Conservation (phyloP, 202 grass and related monocot genomes). For the Carex arenaria region DNA sequence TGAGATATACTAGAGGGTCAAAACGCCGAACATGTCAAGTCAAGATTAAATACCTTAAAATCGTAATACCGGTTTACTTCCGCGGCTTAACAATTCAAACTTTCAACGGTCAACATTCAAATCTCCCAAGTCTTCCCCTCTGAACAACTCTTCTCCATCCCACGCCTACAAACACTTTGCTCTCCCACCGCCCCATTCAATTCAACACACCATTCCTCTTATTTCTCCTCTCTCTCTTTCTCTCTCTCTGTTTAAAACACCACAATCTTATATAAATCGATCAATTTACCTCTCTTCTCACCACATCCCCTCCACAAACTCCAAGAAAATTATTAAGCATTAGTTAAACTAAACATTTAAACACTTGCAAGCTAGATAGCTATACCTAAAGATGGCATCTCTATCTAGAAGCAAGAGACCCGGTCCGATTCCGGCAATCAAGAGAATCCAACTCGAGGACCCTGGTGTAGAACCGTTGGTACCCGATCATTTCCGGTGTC, state of each 20-base stretch:
- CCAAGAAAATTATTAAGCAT: background rate
- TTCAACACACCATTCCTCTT: background rate
- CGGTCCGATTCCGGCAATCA: slow-evolving; percentile 32
- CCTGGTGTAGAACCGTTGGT: slow-evolving; percentile 3
- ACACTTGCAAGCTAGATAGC: background rate
- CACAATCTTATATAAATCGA: slow-evolving; percentile 46
- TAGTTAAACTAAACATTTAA: background rate
- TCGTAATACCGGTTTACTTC: slow-evolving; percentile 22
- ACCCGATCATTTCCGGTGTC: slow-evolving; percentile 63
- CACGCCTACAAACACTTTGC: slow-evolving; percentile 13
- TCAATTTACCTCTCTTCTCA: background rate
- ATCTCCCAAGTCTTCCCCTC: slow-evolving; percentile 20
- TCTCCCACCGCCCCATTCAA: background rate
- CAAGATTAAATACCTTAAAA: slow-evolving; percentile 16
- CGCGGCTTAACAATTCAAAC: slow-evolving; percentile 47
- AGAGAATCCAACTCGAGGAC: slow-evolving; percentile 16
- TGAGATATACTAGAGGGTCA: background rate
- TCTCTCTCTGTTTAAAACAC: slow-evolving; percentile 11
- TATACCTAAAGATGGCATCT: slow-evolving; percentile 23
- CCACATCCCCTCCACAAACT: background rate
- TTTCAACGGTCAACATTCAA: slow-evolving; percentile 95
- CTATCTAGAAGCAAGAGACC: slow-evolving; percentile 24
- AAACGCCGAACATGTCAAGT: slow-evolving; percentile 1
- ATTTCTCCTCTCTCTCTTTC: slow-evolving; percentile 7
- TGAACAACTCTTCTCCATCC: background rate